Evolutionary conservation across 768 basidiomycete genomes (phyloP), one percentile per base, ranked within the genome.

Genomic region (Boletales sp.): DNA sequence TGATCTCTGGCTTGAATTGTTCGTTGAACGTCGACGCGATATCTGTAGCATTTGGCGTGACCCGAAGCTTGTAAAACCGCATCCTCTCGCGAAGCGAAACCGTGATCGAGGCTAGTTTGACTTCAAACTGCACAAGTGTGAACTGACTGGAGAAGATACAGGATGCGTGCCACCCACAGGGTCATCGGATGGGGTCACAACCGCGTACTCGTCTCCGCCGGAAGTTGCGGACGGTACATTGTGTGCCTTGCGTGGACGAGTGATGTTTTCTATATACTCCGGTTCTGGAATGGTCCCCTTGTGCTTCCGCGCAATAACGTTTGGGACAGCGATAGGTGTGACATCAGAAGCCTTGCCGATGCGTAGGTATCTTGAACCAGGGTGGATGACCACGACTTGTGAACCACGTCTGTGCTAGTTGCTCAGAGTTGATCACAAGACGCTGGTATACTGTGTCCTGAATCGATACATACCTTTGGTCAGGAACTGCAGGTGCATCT

Each of bases 1-100:
- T 90, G n/a, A 80, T 80, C 62, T 94, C 90, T 3, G 91, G 87
- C 62, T 82, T 81, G 65, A 92, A 90, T 52, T 85, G 84, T 51
- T 82, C 82, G 62, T 95, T 97, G 67, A 87, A 92, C 11, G 79
- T 82, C 6, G 84, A 80, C 1, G 87, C 88, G 39, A 88, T 84
- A 43, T 72, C 74, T 7, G 80, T 79, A 37, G 82, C 86, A 64
- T 83, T 86, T 18, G 75, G 85, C 19, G 82, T 91, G 47, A 84
- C 86, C 45, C 78, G 79, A 48, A 90, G 73, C 66, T 90, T 90
- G 69, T 91, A 91, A 64, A 91, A 91, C 29, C 83, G 78, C 89
- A 91, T 90, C 45, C 89, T 74, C 47, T 90, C 89, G 21, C 87
- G 81, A 37, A 92, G 74, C 4, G 89, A 89, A 36, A 81, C 68